phyloP scores from a whole-genome alignment of 2,329 filamentous ascomycete species.

The Exophiala phaeomuriformis region DNA sequence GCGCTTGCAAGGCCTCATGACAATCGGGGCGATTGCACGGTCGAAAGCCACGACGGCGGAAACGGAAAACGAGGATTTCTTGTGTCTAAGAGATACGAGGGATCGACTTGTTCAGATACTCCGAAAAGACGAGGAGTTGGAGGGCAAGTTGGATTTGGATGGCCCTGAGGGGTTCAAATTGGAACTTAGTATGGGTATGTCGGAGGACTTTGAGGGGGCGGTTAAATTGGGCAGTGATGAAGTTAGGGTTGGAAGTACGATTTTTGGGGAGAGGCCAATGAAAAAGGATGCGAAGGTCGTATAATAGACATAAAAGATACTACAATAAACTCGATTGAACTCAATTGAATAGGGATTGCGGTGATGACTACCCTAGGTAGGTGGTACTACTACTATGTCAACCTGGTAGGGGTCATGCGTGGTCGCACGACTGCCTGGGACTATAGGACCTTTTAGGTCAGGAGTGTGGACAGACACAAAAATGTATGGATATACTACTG shows the following conservation, averaged over 20 bases:
- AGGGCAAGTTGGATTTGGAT: too few species aligned
- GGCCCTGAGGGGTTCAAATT: constrained; percentile 36
- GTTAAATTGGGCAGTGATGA: constrained; percentile 76
- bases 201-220: constrained; percentile 86
- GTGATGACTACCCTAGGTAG: too few species aligned
- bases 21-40: constrained; percentile 87
- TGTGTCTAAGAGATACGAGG: constrained; percentile 58
- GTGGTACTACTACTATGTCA: too few species aligned
- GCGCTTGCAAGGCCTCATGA: constrained; percentile 80
- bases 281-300: constrained; percentile 69
- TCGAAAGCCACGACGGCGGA: constrained; percentile 66
- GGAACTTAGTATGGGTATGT: constrained; percentile 98
- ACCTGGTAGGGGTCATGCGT: too few species aligned
- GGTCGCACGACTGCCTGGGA: too few species aligned
- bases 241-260: constrained; percentile 86
- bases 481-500: too few species aligned
- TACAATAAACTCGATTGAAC: too few species aligned
- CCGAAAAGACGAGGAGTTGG: not conserved
- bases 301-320: not conserved
- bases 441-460: too few species aligned
- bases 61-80: constrained; percentile 88
- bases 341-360: too few species aligned
- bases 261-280: constrained; percentile 76
- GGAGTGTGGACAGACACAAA: too few species aligned
- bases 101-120: constrained; percentile 54